Evolutionary conservation across 345 rosid genomes (phyloP).

Genomic region (Geranium brycei): DNA sequence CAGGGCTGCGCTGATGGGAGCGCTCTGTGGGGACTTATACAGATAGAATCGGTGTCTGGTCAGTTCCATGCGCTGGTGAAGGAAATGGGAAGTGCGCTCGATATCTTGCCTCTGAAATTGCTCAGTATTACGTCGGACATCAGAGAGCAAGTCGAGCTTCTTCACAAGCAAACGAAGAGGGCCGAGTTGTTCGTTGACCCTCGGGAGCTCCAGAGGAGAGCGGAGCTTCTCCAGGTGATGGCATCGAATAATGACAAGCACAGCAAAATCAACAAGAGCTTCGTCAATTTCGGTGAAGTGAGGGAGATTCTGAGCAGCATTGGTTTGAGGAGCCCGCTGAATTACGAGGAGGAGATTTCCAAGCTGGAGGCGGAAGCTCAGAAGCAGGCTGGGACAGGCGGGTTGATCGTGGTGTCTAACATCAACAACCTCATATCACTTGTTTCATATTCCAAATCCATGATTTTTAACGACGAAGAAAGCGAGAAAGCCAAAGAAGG

Average conservation of each 20-base stretch:
- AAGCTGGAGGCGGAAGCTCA: constrained; percentile 42
- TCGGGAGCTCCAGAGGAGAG: constrained; percentile 32
- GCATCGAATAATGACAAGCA: constrained; percentile 26
- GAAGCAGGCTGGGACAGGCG: constrained; percentile 65
- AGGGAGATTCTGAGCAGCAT: constrained; percentile 29
- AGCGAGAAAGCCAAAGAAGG: constrained; percentile 16
- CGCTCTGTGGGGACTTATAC: constrained; percentile 37
- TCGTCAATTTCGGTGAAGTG: constrained; percentile 19
- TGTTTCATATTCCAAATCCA: constrained; percentile 29
- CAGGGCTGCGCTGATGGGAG: constrained; percentile 41
- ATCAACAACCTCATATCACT: constrained; percentile 52
- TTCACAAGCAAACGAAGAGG: constrained; percentile 46
- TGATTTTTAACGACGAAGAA: constrained; percentile 23
- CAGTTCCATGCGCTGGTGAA: constrained; percentile 39
- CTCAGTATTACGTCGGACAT: constrained; percentile 30
- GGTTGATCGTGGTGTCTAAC: constrained; percentile 44
- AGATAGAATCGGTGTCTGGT: constrained; percentile 27
- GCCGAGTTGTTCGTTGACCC: constrained; percentile 32
- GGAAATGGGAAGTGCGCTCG: constrained; percentile 58
- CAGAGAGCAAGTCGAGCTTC: constrained; percentile 60
- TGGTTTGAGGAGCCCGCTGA: constrained; percentile 28
- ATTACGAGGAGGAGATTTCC: constrained; percentile 38
- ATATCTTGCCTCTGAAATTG: constrained; percentile 51
- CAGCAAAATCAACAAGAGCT: constrained; percentile 22
- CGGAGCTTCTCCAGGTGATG: constrained; percentile 32